Percentiles rank a stretch among this genome's conserved stretches.
Evolutionary conservation across 2,329 filamentous ascomycete genomes (phyloP).

Genomic region (Trichoderma sp.): DNA sequence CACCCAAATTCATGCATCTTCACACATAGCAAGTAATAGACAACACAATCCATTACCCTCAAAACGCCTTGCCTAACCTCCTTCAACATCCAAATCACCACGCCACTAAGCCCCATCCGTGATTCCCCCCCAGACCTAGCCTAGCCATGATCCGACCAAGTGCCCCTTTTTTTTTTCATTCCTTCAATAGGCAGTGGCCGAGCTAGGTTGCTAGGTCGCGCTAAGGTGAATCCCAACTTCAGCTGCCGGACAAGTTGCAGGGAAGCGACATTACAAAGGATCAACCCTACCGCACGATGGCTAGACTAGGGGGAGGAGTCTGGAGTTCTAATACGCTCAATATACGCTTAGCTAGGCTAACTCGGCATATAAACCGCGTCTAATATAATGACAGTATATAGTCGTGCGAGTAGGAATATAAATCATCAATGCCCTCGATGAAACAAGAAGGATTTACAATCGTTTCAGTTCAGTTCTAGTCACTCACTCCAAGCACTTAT

Average conservation of each 20-base stretch:
- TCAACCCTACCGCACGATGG: not conserved
- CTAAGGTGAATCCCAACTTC: not conserved
- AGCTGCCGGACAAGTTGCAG: not conserved
- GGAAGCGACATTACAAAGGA: constrained; percentile 2
- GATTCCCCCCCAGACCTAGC: not conserved
- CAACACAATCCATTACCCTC: not conserved
- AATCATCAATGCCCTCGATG: not conserved
- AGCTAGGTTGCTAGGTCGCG: not conserved
- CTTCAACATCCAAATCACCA: not conserved
- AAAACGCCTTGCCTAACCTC: not conserved
- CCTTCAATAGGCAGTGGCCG: not conserved
- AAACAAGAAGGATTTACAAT: not conserved
- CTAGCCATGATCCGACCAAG: not conserved
- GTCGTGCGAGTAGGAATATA: not conserved
- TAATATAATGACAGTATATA: not conserved
- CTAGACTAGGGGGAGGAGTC: not conserved
- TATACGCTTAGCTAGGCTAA: not conserved
- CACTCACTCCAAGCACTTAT: not conserved
- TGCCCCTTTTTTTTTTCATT: not conserved
- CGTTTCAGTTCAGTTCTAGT: not conserved
- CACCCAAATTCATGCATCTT: not conserved
- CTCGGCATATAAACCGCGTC: not conserved
- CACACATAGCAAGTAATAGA: not conserved
- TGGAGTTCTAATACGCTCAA: not conserved
- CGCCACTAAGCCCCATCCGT: not conserved